Base-by-base conservation (phyloP, 2,329 filamentous ascomycete genomes). In the Penicillium sp. region DNA sequence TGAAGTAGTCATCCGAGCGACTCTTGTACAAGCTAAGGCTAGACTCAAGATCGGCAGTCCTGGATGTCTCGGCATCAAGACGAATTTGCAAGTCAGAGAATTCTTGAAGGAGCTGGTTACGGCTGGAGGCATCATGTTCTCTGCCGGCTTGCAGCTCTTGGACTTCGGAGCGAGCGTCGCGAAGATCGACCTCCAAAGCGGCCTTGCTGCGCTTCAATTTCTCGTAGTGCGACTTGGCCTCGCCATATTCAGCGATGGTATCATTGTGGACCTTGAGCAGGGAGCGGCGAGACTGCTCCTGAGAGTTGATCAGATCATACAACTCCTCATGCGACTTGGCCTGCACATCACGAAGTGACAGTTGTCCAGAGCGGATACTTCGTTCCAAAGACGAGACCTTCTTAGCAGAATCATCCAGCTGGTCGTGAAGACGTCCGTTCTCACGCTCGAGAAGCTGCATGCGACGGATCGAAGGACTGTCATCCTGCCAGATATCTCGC, bases 1-100 rank as follows among this genome's bases (percentile, higher is more conserved):
- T 89, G 74, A 96, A 99, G 73, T 99, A 97, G 69, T 97, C 92
- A 66, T 97, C 91, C 4, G 92, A 89, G 39, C 92, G 86, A 57
- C 84, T 85, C 80, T 95, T 96, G 79, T 97, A 99, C 55, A 96
- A 76, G 54, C 85, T 86, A 38, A 97, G 81, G 69, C 88, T 95
- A 3, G 90, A 88, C 7, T 84, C 85, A 40, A 96, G 85, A 69
- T 99, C 92, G 25, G 86, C 83, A 25, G 92, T 80, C 69, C 89
- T 92, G 1, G 90, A 95, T 1, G 85, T 84, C 73, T 97, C 94
- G 5, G 88, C 87, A 67, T 97, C 94, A 14, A 97, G 81, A 41
- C 91, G 85, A 62, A 97, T 96, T 66, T 97, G 94, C 44, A 97
- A 79, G 65, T 97, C 94, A 1, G 92, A 86, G 70, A 92, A 96